A percentile compares a stretch with the other conserved stretches of the same genome.
These are phyloP conservation scores for Parachaetomium inaequale DNA, from an alignment of 495 filamentous ascomycete species.

Conservation along the genomic window DNA sequence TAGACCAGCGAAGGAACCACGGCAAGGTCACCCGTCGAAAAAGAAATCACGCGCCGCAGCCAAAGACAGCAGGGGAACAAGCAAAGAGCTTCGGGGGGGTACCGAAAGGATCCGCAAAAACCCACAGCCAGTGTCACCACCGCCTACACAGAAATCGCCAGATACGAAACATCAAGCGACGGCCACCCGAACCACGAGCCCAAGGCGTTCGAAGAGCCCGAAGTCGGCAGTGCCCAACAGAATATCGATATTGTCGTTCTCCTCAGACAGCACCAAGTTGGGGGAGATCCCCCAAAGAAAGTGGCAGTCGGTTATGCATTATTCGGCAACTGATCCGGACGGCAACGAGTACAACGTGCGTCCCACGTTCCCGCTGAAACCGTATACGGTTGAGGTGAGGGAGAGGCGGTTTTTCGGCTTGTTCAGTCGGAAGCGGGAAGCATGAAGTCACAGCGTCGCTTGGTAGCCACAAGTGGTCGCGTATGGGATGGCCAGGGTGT, in stretches of 20 bases:
- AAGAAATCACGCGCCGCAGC: not conserved
- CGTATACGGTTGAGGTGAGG: constrained; percentile 29
- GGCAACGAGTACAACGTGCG: constrained; percentile 31
- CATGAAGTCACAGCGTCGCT: not conserved
- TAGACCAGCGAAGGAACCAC: not conserved
- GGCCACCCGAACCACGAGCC: not conserved
- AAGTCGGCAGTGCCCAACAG: constrained; percentile 17
- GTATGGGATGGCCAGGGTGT: not conserved
- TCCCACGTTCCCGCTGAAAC: constrained; percentile 31
- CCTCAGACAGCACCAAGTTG: constrained; percentile 37
- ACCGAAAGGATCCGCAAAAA: not conserved
- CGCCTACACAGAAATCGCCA: not conserved
- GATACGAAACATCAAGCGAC: not conserved
- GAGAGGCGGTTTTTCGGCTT: constrained; percentile 31
- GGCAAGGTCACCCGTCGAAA: not conserved
- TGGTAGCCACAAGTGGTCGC: not conserved
- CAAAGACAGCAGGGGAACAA: not conserved
- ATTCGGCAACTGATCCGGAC: constrained; percentile 11
- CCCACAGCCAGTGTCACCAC: not conserved
- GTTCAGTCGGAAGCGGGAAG: constrained; percentile 25
- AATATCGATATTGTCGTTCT: constrained; percentile 32
- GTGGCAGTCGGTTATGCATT: constrained; percentile 21
- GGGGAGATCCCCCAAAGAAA: constrained; percentile 36
- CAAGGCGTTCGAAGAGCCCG: not conserved
- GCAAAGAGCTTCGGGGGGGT: not conserved